Evolutionary conservation across 805 yeast species (phyloP).

Genomic region (Priceomyces carsonii): DNA sequence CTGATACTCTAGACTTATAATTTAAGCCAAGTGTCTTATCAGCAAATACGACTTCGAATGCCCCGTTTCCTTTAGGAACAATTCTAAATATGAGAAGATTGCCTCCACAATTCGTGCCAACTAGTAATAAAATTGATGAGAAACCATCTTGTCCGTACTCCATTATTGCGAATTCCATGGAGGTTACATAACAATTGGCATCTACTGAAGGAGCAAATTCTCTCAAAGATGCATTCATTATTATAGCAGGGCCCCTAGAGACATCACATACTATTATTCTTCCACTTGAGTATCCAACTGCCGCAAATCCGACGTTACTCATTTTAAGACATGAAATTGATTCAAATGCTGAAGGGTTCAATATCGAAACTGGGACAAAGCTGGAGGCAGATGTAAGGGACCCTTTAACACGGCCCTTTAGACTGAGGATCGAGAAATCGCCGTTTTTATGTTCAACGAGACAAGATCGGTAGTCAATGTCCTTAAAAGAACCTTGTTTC

Average conservation of each 20-base stretch:
- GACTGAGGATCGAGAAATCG: slow-evolving; percentile 44
- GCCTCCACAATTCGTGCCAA: slow-evolving; percentile 78
- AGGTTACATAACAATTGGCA: slow-evolving; percentile 46
- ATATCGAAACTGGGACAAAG: slow-evolving; percentile 34
- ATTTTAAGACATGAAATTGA: slow-evolving; percentile 61
- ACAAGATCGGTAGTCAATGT: slow-evolving; percentile 27
- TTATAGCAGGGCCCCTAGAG: slow-evolving; percentile 73
- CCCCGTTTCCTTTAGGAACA: slow-evolving; percentile 58
- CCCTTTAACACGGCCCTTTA: slow-evolving; percentile 55
- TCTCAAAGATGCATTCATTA: slow-evolving; percentile 38
- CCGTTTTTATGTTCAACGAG: slow-evolving; percentile 33
- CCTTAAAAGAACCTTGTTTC: slow-evolving; percentile 9
- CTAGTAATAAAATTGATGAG: slow-evolving; percentile 69
- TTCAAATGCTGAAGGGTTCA: slow-evolving; percentile 37
- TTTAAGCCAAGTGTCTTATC: slow-evolving; percentile 41
- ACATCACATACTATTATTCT: slow-evolving; percentile 68
- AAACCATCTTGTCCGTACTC: slow-evolving; percentile 64
- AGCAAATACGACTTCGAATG: slow-evolving; percentile 58
- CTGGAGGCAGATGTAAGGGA: slow-evolving; percentile 28
- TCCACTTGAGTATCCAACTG: slow-evolving; percentile 78
- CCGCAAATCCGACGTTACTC: slow-evolving; percentile 82
- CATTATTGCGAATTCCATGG: slow-evolving; percentile 73
- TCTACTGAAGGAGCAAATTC: slow-evolving; percentile 32
- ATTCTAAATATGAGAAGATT: slow-evolving; percentile 63
- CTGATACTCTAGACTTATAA: slow-evolving; percentile 27